Conservation (phyloP, 345 rosid species). For the Camelina laxa region DNA sequence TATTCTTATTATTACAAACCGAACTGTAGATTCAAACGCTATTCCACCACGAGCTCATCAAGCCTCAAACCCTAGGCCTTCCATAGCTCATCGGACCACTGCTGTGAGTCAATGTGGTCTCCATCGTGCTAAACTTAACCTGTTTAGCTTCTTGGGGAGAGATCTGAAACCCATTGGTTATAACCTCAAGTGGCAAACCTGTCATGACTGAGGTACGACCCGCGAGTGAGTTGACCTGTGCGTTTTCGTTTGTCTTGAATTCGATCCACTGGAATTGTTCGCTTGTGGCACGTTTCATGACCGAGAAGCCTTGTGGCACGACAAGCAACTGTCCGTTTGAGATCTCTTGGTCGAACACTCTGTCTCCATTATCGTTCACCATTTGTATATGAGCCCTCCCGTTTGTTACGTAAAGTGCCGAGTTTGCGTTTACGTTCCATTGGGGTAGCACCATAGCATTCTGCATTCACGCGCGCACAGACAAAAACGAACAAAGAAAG, state of each 20-base stretch:
- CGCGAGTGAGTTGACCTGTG: slow-evolving; percentile 40
- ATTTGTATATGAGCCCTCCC: slow-evolving; percentile 64
- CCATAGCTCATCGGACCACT: slow-evolving; percentile 34
- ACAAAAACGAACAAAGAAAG: background rate
- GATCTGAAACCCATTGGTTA: slow-evolving; percentile 36
- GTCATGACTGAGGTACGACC: slow-evolving; percentile 42
- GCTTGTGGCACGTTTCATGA: slow-evolving; percentile 51
- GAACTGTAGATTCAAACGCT: slow-evolving; percentile 12
- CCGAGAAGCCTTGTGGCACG: slow-evolving; percentile 68
- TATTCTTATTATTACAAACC: slow-evolving; percentile 2
- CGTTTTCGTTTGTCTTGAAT: slow-evolving; percentile 60
- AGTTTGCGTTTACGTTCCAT: slow-evolving; percentile 68
- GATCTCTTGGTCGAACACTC: slow-evolving; percentile 60
- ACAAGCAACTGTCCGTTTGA: slow-evolving; percentile 57
- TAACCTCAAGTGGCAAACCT: slow-evolving; percentile 41
- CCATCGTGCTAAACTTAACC: slow-evolving; percentile 38
- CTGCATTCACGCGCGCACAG: background rate
- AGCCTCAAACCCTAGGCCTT: slow-evolving; percentile 25
- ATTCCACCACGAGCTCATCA: slow-evolving; percentile 13
- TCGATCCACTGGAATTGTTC: slow-evolving; percentile 62
- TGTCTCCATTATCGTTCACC: slow-evolving; percentile 61
- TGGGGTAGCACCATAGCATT: slow-evolving; percentile 56
- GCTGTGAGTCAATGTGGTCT: slow-evolving; percentile 40
- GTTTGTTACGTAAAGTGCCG: slow-evolving; percentile 55
- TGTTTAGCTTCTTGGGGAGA: slow-evolving; percentile 34